These are phyloP conservation scores for Blastocystis sp. DNA, from an alignment of 352 stramenopile genomes.

Conservation along the genomic window DNA sequence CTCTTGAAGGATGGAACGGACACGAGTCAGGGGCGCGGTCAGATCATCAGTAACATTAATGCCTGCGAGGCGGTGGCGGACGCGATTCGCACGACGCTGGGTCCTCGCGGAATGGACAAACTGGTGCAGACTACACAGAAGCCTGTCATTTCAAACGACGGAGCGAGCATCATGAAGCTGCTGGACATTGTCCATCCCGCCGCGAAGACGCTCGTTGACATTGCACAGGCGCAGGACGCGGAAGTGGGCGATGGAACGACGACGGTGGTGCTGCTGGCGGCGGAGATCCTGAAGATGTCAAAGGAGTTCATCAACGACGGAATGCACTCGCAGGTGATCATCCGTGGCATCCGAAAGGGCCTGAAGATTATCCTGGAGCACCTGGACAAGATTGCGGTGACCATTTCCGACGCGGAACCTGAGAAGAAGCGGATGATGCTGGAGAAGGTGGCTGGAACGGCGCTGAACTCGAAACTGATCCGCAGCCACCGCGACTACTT, in stretches of 20 bases:
- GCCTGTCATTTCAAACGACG: constrained; percentile 96
- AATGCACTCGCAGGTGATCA: constrained; percentile 80
- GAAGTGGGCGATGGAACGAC: constrained; percentile 84
- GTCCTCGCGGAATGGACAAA: constrained; percentile 95
- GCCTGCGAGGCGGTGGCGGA: constrained; percentile 88
- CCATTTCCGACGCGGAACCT: constrained; percentile 70
- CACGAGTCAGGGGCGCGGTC: constrained; percentile 87
- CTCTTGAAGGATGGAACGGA: constrained; percentile 83
- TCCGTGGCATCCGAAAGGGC: constrained; percentile 76
- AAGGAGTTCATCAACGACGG: constrained; percentile 96
- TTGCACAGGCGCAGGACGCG: constrained; percentile 79
- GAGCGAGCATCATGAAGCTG: constrained; percentile 93
- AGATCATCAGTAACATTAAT: constrained; percentile 88
- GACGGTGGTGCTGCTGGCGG: constrained; percentile 86
- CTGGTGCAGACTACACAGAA: constrained; percentile 78
- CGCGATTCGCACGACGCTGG: constrained; percentile 87
- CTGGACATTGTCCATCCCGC: constrained; percentile 95
- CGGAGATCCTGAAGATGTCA: constrained; percentile 86
- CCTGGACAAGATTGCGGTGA: constrained; percentile 73
- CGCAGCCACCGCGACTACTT: constrained; percentile 89
- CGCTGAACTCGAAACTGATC: constrained; percentile 97
- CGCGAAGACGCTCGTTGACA: constrained; percentile 93
- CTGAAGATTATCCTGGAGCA: constrained; percentile 71
- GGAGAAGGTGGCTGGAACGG: constrained; percentile 81
- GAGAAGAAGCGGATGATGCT: constrained; percentile 68